Evolutionary conservation across 306 rosid species (phyloP), one percentile per base, ranked within the genome.

Genomic region (Castanea crenata): DNA sequence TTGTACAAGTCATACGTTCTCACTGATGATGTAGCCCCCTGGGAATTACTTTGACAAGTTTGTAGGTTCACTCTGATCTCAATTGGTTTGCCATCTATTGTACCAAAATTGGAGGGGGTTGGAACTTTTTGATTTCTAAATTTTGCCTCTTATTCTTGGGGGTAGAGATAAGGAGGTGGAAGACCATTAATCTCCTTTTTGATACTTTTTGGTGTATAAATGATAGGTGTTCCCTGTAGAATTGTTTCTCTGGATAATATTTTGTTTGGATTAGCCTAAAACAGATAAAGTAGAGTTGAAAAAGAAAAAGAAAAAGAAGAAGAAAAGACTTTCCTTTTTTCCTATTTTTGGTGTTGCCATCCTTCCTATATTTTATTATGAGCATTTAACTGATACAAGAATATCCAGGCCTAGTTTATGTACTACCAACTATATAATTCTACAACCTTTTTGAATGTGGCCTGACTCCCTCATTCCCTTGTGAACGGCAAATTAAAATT

Each of bases 221-320:
- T 74, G 51, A 85, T 87, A 90, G 92, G 91, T 73, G 76, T 80
- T 82, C 78, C 84, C 59, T 88, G 94, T 90, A 88, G 87, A 85
- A 85, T 85, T 83, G 79, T 70, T 85, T 79, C 46, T 71, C 35
- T 73, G 71, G 83, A 71, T 76, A 34, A 88, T 74, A 74, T 46
- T 71, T 76, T 82, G 73, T 79, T 34, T 61, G 64, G 75, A 73
- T 71, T 82, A 35, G 79, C 75, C 69, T 75, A 23, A 16, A 75
- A 74, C 75, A 84, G 58, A 75, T 80, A 74, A 80, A 73, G n/a
- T 76, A 82, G 74, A 67, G 54, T 76, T 77, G 57, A 67, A 55
- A 70, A 78, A 38, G 44, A 73, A 63, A 57, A 74, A 34, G 78
- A 65, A 76, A 32, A 76, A 32, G 23, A 32, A 72, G 49, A 31